Percentiles rank a stretch among this genome's conserved stretches.
phyloP scores from a whole-genome alignment of 192 early-diverging fungal species.

The Pecoramyces ruminantium region DNA sequence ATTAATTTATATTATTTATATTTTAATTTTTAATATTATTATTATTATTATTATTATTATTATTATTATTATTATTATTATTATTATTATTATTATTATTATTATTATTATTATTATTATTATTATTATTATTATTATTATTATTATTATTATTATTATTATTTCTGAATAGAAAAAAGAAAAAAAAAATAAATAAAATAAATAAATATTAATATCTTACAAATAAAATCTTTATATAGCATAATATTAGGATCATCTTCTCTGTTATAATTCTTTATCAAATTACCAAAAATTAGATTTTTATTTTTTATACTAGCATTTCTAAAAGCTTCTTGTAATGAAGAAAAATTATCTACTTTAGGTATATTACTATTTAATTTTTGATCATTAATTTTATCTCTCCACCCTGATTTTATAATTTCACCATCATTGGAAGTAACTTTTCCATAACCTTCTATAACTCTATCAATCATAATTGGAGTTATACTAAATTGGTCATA shows the following conservation, averaged over 20 bases:
- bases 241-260: constrained; percentile 1
- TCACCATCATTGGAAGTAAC: background rate
- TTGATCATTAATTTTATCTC: background rate
- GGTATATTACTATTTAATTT: background rate
- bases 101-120: too few relatives aligned
- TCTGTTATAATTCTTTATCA: background rate
- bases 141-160: too few relatives aligned
- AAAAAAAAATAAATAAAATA: too few relatives aligned
- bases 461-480: constrained; percentile 42
- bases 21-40: too few relatives aligned
- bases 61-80: too few relatives aligned
- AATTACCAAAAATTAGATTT: background rate
- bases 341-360: background rate
- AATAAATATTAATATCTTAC: background rate
- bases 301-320: background rate
- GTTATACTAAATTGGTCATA: constrained; percentile 64
- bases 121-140: too few relatives aligned
- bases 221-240: constrained; percentile 62
- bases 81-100: too few relatives aligned
- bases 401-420: constrained; percentile 4
- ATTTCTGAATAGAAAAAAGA: too few relatives aligned
- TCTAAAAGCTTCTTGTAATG: background rate
- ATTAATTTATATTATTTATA: background rate
- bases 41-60: too few relatives aligned
- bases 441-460: constrained; percentile 52